Percentiles rank a stretch among this genome's conserved stretches.
These are phyloP conservation scores for Syncephalastrum contaminatum DNA, from an alignment of 371 early-diverging fungal species.

Conservation along the genomic window DNA sequence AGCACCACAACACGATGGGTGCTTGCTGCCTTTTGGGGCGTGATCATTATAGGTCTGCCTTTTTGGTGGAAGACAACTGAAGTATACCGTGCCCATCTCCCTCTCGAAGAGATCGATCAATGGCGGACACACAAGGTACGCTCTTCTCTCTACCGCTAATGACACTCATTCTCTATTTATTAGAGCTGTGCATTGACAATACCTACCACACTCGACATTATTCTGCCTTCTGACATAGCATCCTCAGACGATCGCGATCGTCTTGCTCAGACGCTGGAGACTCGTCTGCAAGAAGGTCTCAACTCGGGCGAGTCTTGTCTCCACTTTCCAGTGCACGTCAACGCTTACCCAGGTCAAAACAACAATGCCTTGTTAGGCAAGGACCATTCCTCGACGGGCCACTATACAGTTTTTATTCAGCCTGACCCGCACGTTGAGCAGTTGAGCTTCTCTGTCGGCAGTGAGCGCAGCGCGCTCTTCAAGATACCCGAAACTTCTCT, in stretches of 20 bases:
- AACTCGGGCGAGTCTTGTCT: no score
- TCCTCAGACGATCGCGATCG: neutral
- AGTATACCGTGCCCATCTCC: constrained; percentile 86
- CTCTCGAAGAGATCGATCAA: constrained; percentile 62
- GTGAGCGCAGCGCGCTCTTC: no score
- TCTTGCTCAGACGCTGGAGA: neutral
- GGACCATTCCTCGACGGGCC: neutral
- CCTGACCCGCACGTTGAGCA: no score
- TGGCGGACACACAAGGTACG: constrained; percentile 59
- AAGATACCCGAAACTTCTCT: no score
- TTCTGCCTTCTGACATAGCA: constrained; percentile 4
- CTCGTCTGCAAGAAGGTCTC: no score
- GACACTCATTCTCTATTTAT: neutral
- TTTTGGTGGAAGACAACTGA: constrained; percentile 93
- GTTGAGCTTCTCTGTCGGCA: no score
- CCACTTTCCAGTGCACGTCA: no score
- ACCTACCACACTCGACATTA: constrained; percentile 7
- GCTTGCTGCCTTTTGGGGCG: constrained; percentile 56
- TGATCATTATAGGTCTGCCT: constrained; percentile 77
- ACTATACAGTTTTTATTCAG: neutral
- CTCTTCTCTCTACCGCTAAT: neutral
- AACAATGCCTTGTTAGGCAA: no score
- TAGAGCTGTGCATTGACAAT: constrained; percentile 12
- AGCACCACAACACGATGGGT: constrained; percentile 36
- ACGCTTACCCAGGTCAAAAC: no score